phyloP scores from a whole-genome alignment of 176 grass and related monocot species.

The Zea luxurians region DNA sequence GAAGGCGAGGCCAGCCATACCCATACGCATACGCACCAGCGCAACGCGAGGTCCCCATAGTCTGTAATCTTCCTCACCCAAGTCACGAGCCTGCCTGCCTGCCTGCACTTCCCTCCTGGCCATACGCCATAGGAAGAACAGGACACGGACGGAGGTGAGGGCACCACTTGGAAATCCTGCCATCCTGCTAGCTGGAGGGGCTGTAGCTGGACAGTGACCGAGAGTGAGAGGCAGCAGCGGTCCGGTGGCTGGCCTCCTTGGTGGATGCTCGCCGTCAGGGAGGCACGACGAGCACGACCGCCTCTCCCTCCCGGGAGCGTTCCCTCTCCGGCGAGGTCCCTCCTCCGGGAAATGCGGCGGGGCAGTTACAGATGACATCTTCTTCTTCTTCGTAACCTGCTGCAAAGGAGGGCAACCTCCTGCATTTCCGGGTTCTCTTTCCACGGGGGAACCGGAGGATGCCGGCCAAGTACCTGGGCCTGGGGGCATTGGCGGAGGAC shows the following conservation, averaged over 20 bases:
- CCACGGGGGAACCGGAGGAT: slow-evolving; percentile 28
- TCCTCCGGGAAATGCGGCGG: slow-evolving; percentile 5
- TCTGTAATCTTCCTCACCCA: neutral
- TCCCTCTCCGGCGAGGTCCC: slow-evolving; percentile 10
- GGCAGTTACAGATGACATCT: neutral
- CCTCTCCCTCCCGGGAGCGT: slow-evolving; percentile 3
- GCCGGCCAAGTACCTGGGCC: slow-evolving; percentile 77
- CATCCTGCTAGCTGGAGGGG: neutral
- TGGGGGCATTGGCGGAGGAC: slow-evolving; percentile 52
- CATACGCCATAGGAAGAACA: neutral
- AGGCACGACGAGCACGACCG: slow-evolving; percentile 31
- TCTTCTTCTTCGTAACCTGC: slow-evolving; percentile 3
- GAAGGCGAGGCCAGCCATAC: neutral
- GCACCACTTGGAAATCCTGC: neutral
- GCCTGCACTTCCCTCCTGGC: neutral
- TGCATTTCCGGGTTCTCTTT: slow-evolving; percentile 37
- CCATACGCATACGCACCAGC: too few species aligned
- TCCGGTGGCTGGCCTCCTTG: slow-evolving; percentile 21
- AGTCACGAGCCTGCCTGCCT: neutral
- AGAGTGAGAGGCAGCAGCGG: slow-evolving; percentile 7
- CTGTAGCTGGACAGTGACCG: neutral
- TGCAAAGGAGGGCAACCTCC: slow-evolving; percentile 9
- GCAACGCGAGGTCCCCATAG: neutral
- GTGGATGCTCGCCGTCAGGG: slow-evolving; percentile 31
- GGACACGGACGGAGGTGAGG: neutral